Conservation (phyloP, 2,329 filamentous ascomycete genomes). For the Fusarium heterosporum region DNA sequence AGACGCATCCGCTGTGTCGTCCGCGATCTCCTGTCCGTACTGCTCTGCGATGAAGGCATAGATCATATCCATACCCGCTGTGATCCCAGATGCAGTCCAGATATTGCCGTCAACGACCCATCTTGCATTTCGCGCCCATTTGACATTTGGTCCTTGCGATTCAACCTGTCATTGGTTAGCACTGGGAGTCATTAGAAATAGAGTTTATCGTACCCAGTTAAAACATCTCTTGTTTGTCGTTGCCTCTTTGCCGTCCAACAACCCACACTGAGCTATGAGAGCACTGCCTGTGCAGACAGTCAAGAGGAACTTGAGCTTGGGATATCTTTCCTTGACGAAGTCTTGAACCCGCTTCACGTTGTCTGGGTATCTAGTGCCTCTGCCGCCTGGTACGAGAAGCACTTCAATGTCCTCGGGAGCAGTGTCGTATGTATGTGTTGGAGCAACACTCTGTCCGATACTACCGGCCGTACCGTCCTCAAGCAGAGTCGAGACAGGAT, state of each 20-base stretch:
- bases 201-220: constrained; percentile 33
- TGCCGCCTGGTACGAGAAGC: constrained; percentile 55
- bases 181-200: rapidly evolving
- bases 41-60: constrained; percentile 49
- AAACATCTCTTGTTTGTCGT: constrained; percentile 71
- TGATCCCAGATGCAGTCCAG: constrained; percentile 71
- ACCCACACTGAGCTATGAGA: constrained; percentile 64
- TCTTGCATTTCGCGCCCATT: constrained; percentile 67
- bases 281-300: constrained; percentile 72
- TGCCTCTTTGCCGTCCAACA: constrained; percentile 67
- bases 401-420: constrained; percentile 53
- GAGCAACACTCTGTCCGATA: constrained; percentile 49
- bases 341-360: constrained; percentile 46
- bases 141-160: constrained; percentile 56
- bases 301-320: constrained; percentile 63
- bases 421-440: constrained; percentile 54
- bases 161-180: constrained; percentile 48
- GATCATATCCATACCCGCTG: constrained; percentile 56
- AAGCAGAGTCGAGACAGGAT: constrained; percentile 48
- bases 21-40: constrained; percentile 65
- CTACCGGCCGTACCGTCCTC: constrained; percentile 14
- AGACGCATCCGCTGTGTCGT: constrained; percentile 60
- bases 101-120: constrained; percentile 72
- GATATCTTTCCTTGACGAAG: constrained; percentile 58
- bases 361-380: constrained; percentile 47